Evolutionary conservation across 2,329 filamentous ascomycete genomes (phyloP).

Genomic region (Talaromyces funiculosus): DNA sequence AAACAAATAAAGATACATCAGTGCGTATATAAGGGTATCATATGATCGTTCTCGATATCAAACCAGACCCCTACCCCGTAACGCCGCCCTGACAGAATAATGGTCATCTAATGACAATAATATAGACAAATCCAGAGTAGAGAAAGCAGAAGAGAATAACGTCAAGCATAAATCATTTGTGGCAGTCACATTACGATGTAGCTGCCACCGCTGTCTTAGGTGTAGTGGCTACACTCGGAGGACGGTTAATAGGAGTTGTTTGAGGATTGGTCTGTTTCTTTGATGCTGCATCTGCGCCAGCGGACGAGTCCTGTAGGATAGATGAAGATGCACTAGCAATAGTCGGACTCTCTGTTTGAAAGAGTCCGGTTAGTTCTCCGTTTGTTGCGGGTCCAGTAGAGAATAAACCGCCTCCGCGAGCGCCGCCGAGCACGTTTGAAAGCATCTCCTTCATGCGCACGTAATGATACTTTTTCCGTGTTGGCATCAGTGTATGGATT

Average conservation of each 20-base stretch:
- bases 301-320: slow-evolving; percentile 16
- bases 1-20: slow-evolving; percentile 3
- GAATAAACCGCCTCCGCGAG: slow-evolving; percentile 42
- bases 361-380: slow-evolving; percentile 28
- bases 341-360: slow-evolving; percentile 26
- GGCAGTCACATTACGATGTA: slow-evolving; percentile 8
- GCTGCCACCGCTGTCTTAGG: slow-evolving; percentile 20
- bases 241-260: slow-evolving; percentile 9
- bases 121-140: not conserved
- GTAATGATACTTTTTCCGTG: slow-evolving; percentile 53
- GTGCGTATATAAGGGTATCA: slow-evolving; percentile 25
- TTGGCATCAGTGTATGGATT: slow-evolving; percentile 52
- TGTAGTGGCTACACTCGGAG: slow-evolving; percentile 6
- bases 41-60: slow-evolving; percentile 21
- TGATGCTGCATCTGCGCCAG: slow-evolving; percentile 21
- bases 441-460: slow-evolving; percentile 61
- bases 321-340: slow-evolving; percentile 17
- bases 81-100: slow-evolving; percentile 7
- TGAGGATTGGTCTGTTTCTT: slow-evolving; percentile 20
- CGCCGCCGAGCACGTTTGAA: slow-evolving; percentile 52
- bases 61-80: not conserved
- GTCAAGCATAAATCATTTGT: not conserved
- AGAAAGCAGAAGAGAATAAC: not conserved
- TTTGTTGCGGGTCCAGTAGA: slow-evolving; percentile 30
- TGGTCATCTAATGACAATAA: not conserved